Conservation (phyloP, 176 grass and related monocot species). For the Paspalum notatum region DNA sequence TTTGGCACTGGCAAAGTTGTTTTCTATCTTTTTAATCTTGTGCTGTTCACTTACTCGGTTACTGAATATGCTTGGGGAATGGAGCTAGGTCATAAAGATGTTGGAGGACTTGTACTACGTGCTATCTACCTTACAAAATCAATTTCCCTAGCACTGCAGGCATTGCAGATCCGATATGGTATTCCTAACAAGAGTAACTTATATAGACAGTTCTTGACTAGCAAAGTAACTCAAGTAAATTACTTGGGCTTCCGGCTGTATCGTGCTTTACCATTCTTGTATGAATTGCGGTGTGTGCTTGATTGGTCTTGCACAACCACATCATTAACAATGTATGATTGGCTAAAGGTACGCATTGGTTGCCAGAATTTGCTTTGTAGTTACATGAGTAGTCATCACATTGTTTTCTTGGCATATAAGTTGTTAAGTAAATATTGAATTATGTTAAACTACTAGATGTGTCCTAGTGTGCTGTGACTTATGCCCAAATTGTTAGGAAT, state of each 20-base stretch:
- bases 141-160: constrained; percentile 83
- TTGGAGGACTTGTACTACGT: constrained; percentile 78
- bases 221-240: constrained; percentile 97
- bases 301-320: constrained; percentile 98
- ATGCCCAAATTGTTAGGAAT: too few relatives aligned
- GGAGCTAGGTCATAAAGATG: constrained; percentile 77
- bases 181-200: constrained; percentile 94
- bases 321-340: constrained; percentile 99
- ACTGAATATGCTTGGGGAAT: constrained; percentile 94
- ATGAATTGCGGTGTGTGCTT: constrained; percentile 94
- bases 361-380: constrained; percentile 3
- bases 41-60: constrained; percentile 95
- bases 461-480: too few relatives aligned
- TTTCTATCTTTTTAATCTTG: constrained; percentile 98
- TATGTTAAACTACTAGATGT: too few relatives aligned
- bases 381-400: background rate
- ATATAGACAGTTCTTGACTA: constrained; percentile 94
- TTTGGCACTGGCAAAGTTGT: constrained; percentile 88
- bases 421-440: too few relatives aligned
- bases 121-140: constrained; percentile 97
- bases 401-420: too few relatives aligned
- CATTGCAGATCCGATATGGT: constrained; percentile 91
- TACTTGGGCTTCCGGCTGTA: constrained; percentile 89
- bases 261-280: constrained; percentile 91
- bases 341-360: constrained; percentile 78